Percentiles rank a stretch among this genome's conserved stretches.
These are phyloP conservation scores for Hirschfeldia incana DNA, from an alignment of 345 rosid species.

Conservation along the genomic window DNA sequence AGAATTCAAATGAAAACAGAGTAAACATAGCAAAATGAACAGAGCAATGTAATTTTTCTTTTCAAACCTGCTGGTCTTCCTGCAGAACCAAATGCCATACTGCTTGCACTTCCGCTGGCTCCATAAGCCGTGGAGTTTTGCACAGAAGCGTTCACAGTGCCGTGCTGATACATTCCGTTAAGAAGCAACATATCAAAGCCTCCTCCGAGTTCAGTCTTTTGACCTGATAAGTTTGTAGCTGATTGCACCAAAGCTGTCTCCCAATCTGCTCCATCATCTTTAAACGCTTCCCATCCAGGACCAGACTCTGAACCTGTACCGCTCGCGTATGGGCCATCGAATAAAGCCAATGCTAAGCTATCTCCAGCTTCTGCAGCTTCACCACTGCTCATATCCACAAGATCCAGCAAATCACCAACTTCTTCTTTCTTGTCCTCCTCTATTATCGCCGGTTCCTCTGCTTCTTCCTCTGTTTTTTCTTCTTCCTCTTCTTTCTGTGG, in stretches of 20 bases:
- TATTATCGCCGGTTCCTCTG: neutral
- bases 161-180: neutral
- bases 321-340: neutral
- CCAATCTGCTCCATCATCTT: neutral
- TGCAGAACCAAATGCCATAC: conserved; percentile 1
- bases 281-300: conserved; percentile 2
- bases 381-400: neutral
- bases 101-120: neutral
- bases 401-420: neutral
- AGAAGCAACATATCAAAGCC: neutral
- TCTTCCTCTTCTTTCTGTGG: neutral
- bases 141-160: neutral
- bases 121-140: neutral
- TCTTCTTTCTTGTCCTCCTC: neutral
- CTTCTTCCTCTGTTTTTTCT: neutral
- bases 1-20: neutral
- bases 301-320: neutral
- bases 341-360: neutral
- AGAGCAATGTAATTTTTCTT: neutral
- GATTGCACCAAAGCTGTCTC: neutral
- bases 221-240: neutral
- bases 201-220: neutral
- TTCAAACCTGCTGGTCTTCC: neutral
- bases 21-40: neutral
- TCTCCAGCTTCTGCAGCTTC: neutral